Conservation (phyloP, 2,329 filamentous ascomycete species). For the Aspergillus candidus region DNA sequence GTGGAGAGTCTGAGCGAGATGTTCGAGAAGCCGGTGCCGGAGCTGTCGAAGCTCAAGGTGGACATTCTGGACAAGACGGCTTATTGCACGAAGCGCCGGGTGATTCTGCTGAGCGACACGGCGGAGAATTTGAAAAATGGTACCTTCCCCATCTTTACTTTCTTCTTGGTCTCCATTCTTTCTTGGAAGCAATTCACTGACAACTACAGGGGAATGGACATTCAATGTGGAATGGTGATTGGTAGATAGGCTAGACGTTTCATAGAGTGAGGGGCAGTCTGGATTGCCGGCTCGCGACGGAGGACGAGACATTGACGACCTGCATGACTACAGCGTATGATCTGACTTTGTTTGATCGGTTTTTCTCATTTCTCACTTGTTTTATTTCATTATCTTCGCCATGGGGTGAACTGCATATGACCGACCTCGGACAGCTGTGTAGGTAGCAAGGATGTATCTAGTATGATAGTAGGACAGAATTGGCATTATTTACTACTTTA, state of each 20-base stretch:
- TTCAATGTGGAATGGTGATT: constrained; percentile 43
- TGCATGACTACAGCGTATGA: constrained; percentile 13
- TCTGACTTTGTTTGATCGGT: too few relatives aligned
- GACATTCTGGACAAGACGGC: constrained; percentile 98
- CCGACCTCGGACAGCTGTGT: too few relatives aligned
- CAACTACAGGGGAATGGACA: constrained; percentile 37
- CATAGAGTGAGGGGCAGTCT: constrained; percentile 13
- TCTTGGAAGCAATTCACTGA: neutral
- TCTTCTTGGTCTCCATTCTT: neutral
- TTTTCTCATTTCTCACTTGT: too few relatives aligned
- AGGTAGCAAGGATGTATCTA: constrained; percentile 13
- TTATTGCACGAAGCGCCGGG: constrained; percentile 86
- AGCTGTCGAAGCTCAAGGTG: constrained; percentile 80
- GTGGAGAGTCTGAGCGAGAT: constrained; percentile 97
- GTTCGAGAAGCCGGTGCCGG: constrained; percentile 94
- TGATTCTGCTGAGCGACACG: constrained; percentile 87
- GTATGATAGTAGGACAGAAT: constrained; percentile 11
- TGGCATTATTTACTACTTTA: constrained; percentile 5
- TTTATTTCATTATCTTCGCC: too few relatives aligned
- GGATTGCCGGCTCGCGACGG: neutral
- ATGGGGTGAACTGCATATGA: too few relatives aligned
- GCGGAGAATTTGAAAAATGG: constrained; percentile 85
- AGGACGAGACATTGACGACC: constrained; percentile 17
- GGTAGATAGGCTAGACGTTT: constrained; percentile 22
- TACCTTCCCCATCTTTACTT: constrained; percentile 43